These are phyloP conservation scores for Penicillium capsulatum DNA, from an alignment of 2,329 filamentous ascomycete genomes.

Conservation along the genomic window DNA sequence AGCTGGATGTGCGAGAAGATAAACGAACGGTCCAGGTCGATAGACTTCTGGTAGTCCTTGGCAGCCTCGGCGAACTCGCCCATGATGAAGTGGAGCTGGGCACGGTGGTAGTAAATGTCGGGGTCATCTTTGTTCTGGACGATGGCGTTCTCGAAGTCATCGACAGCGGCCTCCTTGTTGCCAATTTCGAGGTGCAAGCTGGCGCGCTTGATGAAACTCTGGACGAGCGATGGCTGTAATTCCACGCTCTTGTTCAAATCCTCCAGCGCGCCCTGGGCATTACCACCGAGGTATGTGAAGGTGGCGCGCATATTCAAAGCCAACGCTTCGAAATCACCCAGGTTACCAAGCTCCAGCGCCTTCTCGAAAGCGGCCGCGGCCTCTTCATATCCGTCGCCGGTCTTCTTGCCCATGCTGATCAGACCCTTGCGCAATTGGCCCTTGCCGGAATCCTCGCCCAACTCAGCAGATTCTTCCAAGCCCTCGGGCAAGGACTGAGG, in stretches of 20 bases:
- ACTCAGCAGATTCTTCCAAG: constrained; percentile 74
- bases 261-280: constrained; percentile 73
- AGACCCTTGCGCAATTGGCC: constrained; percentile 82
- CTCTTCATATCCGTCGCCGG: constrained; percentile 85
- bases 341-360: constrained; percentile 74
- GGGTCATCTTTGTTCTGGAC: constrained; percentile 82
- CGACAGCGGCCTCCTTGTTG: constrained; percentile 80
- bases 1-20: constrained; percentile 99
- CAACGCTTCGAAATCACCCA: constrained; percentile 79
- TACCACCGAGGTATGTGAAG: constrained; percentile 86
- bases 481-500: constrained; percentile 72
- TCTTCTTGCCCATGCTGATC: constrained; percentile 76
- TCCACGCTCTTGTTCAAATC: constrained; percentile 93
- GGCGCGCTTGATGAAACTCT: constrained; percentile 97
- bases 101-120: constrained; percentile 98
- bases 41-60: constrained; percentile 99
- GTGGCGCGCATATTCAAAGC: constrained; percentile 97
- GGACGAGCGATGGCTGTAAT: constrained; percentile 78
- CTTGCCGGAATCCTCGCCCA: constrained; percentile 73
- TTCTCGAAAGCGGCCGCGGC: constrained; percentile 81
- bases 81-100: constrained; percentile 97
- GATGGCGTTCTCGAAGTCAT: constrained; percentile 82
- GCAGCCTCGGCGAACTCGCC: constrained; percentile 88
- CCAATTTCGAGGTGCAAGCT: constrained; percentile 96
- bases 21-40: constrained; percentile 90